Evolutionary conservation across 2,329 filamentous ascomycete species (phyloP).

Genomic region (Colletotrichum melonis): DNA sequence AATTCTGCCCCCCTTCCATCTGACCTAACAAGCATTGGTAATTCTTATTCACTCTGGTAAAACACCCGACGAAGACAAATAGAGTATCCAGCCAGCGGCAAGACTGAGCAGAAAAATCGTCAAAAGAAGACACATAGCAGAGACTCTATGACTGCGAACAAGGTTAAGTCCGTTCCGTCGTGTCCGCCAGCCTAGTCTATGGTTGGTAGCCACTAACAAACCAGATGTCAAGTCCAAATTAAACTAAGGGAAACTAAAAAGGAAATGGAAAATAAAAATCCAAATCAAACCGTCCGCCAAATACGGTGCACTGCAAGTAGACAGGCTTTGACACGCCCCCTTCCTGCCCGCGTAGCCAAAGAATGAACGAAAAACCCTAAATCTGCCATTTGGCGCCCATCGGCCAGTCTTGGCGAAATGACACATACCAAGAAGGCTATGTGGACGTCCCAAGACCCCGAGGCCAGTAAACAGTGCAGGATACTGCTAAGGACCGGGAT

Average conservation of each 20-base stretch:
- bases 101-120: not conserved
- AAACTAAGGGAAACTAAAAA: not conserved
- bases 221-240: not conserved
- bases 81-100: not conserved
- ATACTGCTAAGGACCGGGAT: not conserved
- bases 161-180: not conserved
- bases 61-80: not conserved
- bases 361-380: slow-evolving; percentile 6
- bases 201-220: not conserved
- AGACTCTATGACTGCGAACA: not conserved
- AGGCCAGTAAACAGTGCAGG: not conserved
- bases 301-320: not conserved
- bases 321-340: not conserved
- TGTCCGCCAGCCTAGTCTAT: not conserved
- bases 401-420: slow-evolving; percentile 24
- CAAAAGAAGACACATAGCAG: too few relatives aligned
- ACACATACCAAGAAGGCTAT: slow-evolving; percentile 26
- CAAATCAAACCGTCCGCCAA: not conserved
- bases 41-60: not conserved
- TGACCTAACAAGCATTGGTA: not conserved
- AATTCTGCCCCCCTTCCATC: not conserved
- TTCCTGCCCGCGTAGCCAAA: not conserved
- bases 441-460: slow-evolving; percentile 19
- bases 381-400: slow-evolving; percentile 20
- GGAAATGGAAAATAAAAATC: not conserved